phyloP scores from a whole-genome alignment of 2,329 filamentous ascomycete species.

The Cladosporium oxysporum region DNA sequence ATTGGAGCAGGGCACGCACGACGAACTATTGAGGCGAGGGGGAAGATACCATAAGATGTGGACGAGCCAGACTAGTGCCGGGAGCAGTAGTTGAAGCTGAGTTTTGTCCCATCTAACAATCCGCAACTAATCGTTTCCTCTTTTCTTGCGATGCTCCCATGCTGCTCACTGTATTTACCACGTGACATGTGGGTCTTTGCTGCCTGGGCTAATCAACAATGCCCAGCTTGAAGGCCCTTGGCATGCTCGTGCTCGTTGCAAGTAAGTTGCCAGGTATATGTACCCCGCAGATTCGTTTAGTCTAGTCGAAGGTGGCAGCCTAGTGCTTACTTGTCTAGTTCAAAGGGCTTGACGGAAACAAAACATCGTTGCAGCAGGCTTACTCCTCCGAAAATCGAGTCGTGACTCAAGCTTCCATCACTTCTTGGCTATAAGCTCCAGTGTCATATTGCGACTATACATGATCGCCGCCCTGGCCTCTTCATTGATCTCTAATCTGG shows the following conservation, averaged over 20 bases:
- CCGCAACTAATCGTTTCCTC: background rate
- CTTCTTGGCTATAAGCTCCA: background rate
- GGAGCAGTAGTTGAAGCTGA: background rate
- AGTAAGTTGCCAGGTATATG: background rate
- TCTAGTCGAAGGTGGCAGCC: background rate
- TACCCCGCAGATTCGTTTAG: background rate
- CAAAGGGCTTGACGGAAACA: background rate
- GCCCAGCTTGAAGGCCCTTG: background rate
- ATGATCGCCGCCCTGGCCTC: background rate
- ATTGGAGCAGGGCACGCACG: conserved; percentile 74
- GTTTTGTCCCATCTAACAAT: background rate
- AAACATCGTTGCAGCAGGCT: background rate
- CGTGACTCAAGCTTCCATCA: background rate
- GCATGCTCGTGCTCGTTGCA: background rate
- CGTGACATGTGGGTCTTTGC: background rate
- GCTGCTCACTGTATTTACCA: background rate
- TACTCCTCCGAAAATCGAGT: background rate
- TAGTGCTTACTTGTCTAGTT: background rate
- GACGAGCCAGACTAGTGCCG: conserved; percentile 33
- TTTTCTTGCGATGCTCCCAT: background rate
- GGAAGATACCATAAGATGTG: conserved; percentile 38
- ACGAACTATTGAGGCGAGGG: conserved; percentile 59
- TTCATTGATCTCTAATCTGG: background rate
- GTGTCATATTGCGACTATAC: background rate
- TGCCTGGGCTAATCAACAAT: background rate